Evolutionary conservation across 257 asterid species (phyloP).

Genomic region (Linderniella brevidens): DNA sequence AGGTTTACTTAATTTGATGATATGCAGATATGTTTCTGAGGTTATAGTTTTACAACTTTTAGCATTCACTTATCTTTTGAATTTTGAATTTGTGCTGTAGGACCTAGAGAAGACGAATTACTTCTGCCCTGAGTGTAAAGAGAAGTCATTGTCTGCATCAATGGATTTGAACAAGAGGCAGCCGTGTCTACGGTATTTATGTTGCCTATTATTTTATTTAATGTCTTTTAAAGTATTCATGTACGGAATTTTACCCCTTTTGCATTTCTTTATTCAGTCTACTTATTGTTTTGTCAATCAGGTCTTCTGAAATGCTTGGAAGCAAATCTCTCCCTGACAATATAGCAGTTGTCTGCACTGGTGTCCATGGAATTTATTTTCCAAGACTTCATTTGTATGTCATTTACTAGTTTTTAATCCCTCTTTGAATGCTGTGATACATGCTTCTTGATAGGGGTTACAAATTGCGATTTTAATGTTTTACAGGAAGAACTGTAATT

Average conservation of each 20-base stretch:
- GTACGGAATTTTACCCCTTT: not conserved
- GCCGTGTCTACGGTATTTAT: slow-evolving; percentile 6
- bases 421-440: not conserved
- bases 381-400: slow-evolving; percentile 76
- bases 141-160: slow-evolving; percentile 20
- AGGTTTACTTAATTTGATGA: slow-evolving; percentile 29
- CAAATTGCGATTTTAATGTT: not conserved
- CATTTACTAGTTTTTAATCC: not conserved
- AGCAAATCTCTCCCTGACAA: slow-evolving; percentile 36
- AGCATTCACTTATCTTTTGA: slow-evolving; percentile 8
- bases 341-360: slow-evolving; percentile 59
- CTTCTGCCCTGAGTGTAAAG: slow-evolving; percentile 81
- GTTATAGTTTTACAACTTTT: too few relatives aligned
- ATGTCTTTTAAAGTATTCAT: not conserved
- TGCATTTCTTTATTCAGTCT: not conserved
- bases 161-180: slow-evolving; percentile 20
- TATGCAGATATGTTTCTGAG: too few relatives aligned
- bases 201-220: not conserved
- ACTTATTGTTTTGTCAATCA: slow-evolving; percentile 10
- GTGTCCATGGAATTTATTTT: slow-evolving; percentile 56
- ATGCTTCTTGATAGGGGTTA: not conserved
- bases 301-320: slow-evolving; percentile 30
- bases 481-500: too few relatives aligned
- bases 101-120: slow-evolving; percentile 37
- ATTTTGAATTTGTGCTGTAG: slow-evolving; percentile 21